Conservation (phyloP, 2,329 filamentous ascomycete species). For the Fusarium palustre region DNA sequence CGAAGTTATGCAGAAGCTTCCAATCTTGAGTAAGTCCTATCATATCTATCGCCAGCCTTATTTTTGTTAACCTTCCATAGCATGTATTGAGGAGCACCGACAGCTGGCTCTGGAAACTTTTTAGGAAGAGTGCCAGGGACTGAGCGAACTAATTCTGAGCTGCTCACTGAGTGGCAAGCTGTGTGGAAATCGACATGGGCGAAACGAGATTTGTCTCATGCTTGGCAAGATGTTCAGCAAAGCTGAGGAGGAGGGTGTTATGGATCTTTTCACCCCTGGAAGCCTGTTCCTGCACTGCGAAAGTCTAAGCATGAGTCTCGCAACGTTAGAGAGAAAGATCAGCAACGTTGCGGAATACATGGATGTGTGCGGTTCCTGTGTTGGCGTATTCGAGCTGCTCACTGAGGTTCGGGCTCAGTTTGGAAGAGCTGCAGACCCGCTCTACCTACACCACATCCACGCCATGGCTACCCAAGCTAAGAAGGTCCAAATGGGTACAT, state of each 20-base stretch:
- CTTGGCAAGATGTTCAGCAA: slow-evolving; percentile 29
- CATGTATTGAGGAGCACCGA: slow-evolving; percentile 25
- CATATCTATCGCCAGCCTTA: background rate
- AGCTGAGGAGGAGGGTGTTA: slow-evolving; percentile 10
- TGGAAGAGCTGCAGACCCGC: slow-evolving; percentile 5
- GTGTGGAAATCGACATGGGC: background rate
- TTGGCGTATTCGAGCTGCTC: background rate
- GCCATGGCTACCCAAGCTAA: slow-evolving; percentile 12
- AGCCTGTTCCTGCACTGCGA: background rate
- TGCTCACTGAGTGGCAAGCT: slow-evolving; percentile 3
- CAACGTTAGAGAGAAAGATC: slow-evolving; percentile 6
- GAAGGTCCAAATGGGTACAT: slow-evolving; percentile 11
- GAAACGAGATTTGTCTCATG: slow-evolving; percentile 9
- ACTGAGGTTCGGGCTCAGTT: slow-evolving; percentile 4
- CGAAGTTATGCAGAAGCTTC: slow-evolving; percentile 7
- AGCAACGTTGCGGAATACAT: slow-evolving; percentile 2
- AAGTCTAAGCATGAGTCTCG: background rate
- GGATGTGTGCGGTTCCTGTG: slow-evolving; percentile 24
- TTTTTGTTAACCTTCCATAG: slow-evolving; percentile 7
- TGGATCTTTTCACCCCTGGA: slow-evolving; percentile 19
- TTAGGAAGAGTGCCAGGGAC: slow-evolving; percentile 24
- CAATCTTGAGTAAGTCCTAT: slow-evolving; percentile 18
- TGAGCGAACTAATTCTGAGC: slow-evolving; percentile 3
- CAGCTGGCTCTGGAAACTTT: slow-evolving; percentile 7
- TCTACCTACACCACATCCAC: slow-evolving; percentile 14